Evolutionary conservation across 2,329 filamentous ascomycete genomes (phyloP), one percentile per base, ranked within the genome.

Genomic region (Pseudocercospora fijiensis): DNA sequence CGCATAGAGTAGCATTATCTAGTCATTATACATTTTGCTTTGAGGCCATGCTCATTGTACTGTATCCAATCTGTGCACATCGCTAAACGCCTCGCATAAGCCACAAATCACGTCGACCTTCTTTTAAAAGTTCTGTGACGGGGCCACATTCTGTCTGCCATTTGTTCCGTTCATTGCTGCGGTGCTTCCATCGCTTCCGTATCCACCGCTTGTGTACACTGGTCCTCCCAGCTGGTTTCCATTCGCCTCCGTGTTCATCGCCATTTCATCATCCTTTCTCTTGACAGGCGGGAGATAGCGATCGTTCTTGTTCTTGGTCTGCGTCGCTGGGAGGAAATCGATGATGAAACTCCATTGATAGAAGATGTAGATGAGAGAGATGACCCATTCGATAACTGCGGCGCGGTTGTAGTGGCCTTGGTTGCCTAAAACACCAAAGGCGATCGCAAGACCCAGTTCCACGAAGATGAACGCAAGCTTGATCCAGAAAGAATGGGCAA

Each of bases 401-500:
- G 88, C 91, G 1, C 80, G 78, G 76, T 95, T 89, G 71, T 83
- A 84, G n/a, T 67, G 55, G 0, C 28, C 45, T 33, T 70, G 59
- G 56, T 71, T 60, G 24, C 58, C 18, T 33, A 69, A 59, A 3
- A 86, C 81, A 22, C 82, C 88, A 76, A 98, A 98, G 51, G 84
- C 87, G 72, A 92, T 82, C 66, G 86, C 88, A 8, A 99, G 85
- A 18, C 76, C 80, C 43, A 96, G 71, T 76, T 97, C 93, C 71
- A 94, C 74, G 62, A 97, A 73, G 75, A 98, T 89, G 78, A 99
- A 98, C 63, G 76, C 69, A 27, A 96, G 83, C 79, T 99, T 99
- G 74, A 95, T 82, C 85, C 88, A 93, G 82, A 98, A 98, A 62
- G 90, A 95, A 64, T 83, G 76, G 55, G 88, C 85, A 10, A 99